Base-by-base conservation (phyloP, 495 filamentous ascomycete species). In the Talaromyces trachyspermus region DNA sequence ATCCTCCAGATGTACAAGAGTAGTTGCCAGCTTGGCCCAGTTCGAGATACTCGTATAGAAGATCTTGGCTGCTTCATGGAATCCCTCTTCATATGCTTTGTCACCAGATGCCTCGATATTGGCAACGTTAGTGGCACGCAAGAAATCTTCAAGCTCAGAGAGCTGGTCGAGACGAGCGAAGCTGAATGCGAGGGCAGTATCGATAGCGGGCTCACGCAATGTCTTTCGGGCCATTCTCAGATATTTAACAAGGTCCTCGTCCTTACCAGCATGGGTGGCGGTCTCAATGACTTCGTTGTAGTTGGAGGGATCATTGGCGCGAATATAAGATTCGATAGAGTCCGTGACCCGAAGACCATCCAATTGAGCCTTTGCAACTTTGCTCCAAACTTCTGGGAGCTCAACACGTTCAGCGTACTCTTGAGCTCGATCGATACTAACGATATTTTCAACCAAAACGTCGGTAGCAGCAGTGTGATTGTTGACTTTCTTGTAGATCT, bases 21-120 rank as follows among this genome's bases (percentile, higher is more conserved):
- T 97, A 10, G 94, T 96, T 3, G 94, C 92, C 52, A 99, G 80
- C 74, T 97, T 97, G 48, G 94, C 92, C 94, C 94, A 99, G 76
- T 99, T 99, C 26, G 91, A 96, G 66, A 99, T 95, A 74, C 86
- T 96, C 42, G 81, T 87, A 69, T 83, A 99, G 76, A 99, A 97
- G 60, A 97, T 97, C 78, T 99, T 99, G 49, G 94, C 88, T 19
- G 94, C 94, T 69, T 95, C 84, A 59, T 95, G 88, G 60, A 85
- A 86, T 36, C 91, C 91, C 67, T 97, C 92, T 54, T 81, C 84
- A 61, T 95, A 96, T 24, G 94, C 92, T 72, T 95, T 95, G 75
- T 99, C 94, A 71, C 94, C 94, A 30, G 88, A 95, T 46, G 90
- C 83, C 55, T 97, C 94, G 48, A 96, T 73, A 56, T 96, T 88